These are phyloP conservation scores for Dissophora ornata DNA, from an alignment of 192 early-diverging fungal genomes.

Conservation along the genomic window DNA sequence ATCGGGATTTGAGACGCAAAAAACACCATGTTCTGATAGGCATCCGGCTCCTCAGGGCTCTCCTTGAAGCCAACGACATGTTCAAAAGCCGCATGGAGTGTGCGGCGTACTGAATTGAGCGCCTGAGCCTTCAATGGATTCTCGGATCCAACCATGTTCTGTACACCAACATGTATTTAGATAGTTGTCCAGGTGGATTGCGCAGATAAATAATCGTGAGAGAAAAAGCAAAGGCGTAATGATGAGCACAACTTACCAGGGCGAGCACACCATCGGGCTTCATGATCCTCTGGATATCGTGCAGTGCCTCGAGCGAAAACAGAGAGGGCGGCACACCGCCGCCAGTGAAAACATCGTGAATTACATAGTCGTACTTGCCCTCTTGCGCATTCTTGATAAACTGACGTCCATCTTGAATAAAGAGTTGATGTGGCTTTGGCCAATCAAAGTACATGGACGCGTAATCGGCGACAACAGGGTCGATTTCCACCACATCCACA, in stretches of 20 bases:
- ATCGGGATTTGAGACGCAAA: slow-evolving; percentile 30
- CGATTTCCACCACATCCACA: slow-evolving; percentile 89
- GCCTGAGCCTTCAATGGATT: slow-evolving; percentile 59
- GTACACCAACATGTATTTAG: too few species aligned
- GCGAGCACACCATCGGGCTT: slow-evolving; percentile 82
- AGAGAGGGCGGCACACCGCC: slow-evolving; percentile 78
- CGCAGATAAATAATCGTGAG: not conserved
- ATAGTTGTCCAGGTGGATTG: too few species aligned
- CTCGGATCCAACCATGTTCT: slow-evolving; percentile 85
- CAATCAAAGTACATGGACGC: slow-evolving; percentile 79
- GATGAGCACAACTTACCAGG: slow-evolving; percentile 60
- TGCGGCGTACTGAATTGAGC: slow-evolving; percentile 70
- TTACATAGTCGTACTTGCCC: slow-evolving; percentile 80
- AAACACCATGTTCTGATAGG: slow-evolving; percentile 72
- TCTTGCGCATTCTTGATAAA: slow-evolving; percentile 71
- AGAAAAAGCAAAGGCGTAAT: not conserved
- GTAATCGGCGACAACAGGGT: slow-evolving; percentile 76
- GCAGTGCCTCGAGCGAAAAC: slow-evolving; percentile 79
- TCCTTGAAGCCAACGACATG: slow-evolving; percentile 78
- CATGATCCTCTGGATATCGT: slow-evolving; percentile 72
- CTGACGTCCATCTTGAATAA: slow-evolving; percentile 79
- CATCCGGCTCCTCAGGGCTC: slow-evolving; percentile 50
- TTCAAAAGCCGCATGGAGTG: slow-evolving; percentile 73
- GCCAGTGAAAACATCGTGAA: slow-evolving; percentile 96
- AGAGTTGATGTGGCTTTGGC: slow-evolving; percentile 58